Base-by-base conservation (phyloP, 306 rosid genomes). In the Corylus avellana region DNA sequence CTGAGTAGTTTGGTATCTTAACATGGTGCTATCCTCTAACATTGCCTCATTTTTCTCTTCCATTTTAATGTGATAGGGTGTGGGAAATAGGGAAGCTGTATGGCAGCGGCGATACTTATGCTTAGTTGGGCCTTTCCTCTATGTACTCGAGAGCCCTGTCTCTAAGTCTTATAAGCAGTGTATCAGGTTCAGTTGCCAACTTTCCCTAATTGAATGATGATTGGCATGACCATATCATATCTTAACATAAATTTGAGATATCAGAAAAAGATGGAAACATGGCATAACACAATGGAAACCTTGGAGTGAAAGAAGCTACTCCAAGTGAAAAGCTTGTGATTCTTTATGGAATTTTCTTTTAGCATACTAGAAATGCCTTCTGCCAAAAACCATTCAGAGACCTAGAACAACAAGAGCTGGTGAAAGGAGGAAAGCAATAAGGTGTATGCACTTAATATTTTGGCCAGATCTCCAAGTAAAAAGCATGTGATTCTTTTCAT, bases 81-180 rank as follows among this genome's bases (percentile, higher is more conserved):
- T 95, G 50, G 99, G 99, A 78, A 91, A 81, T 66, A 90, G 99
- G 82, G 99, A 93, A 83, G 99, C 99, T 67, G 90, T 89, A 49
- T 95, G 99, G 99, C 93, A 91, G 85, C 86, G 89, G 37, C 91
- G 96, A 74, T 95, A 95, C 83, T 42, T 90, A 74, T 93, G 94
- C 89, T 85, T 95, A 69, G 94, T 90, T 75, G 99, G 99, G 85
- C 96, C 93, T 72, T 95, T 87, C 71, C 91, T 95, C 73, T 95
- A 95, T 85, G 89, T 90, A 63, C 97, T 95, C 54, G 99, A 95
- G 79, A 79, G 89, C 83, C 98, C 99, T 76, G 83, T 77, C 83
- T 91, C 98, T 4, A 92, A 89, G 78, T 86, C 99, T 54, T 95
- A 93, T 91, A 91, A 91, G 83, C 97, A 82, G 78, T 91, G 59